A percentile compares a stretch with the other conserved stretches of the same genome.
Evolutionary conservation across 1,284 basidiomycete genomes (phyloP).

Genomic region (Irpex rosettiformis): DNA sequence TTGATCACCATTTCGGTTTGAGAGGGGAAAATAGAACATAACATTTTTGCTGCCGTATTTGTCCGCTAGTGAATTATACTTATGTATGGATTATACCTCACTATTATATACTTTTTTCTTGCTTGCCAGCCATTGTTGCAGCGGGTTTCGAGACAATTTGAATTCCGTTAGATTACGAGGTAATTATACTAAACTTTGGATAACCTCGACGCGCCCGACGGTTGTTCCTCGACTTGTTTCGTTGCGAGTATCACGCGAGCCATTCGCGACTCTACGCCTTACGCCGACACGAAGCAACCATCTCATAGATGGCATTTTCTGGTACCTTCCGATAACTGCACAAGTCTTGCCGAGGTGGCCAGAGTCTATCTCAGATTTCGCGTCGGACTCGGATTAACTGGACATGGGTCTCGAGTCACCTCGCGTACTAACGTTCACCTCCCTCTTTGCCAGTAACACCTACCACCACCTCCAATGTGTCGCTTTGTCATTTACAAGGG

Average conservation of each 20-base stretch:
- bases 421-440: not conserved
- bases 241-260: not conserved
- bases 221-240: not conserved
- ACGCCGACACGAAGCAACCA: not conserved
- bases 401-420: not conserved
- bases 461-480: constrained; percentile 51
- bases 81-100: not conserved
- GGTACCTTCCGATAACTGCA: no score
- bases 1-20: not conserved
- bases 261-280: not conserved
- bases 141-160: no score
- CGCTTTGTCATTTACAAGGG: constrained; percentile 92
- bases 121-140: no score
- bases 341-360: no score
- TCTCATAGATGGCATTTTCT: no score
- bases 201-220: not conserved
- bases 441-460: not conserved
- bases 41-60: not conserved
- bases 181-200: no score
- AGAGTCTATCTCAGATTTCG: not conserved
- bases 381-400: not conserved
- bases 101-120: not conserved
- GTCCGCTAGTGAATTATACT: not conserved
- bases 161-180: no score
- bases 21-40: not conserved